Conservation (phyloP, 2,329 filamentous ascomycete genomes). For the Diaporthe destruens region DNA sequence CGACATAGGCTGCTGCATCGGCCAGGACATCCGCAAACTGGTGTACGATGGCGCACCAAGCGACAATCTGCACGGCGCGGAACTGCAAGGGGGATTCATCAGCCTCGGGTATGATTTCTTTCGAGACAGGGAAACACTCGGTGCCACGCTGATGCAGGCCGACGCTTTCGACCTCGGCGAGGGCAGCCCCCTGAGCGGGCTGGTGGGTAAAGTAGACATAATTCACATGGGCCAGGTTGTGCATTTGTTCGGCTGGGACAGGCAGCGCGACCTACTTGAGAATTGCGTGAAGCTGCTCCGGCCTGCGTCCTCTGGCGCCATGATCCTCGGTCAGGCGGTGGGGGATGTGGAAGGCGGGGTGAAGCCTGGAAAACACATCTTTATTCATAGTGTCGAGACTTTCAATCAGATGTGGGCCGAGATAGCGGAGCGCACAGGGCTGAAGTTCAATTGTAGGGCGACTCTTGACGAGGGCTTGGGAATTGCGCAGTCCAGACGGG, state of each 20-base stretch:
- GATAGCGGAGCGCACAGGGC: constrained; percentile 40
- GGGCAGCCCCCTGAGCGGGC: constrained; percentile 40
- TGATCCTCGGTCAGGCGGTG: constrained; percentile 40
- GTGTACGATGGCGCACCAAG: constrained; percentile 54
- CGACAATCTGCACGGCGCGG: constrained; percentile 53
- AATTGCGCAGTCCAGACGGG: constrained; percentile 5
- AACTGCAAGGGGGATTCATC: constrained; percentile 52
- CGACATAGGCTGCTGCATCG: constrained; percentile 60
- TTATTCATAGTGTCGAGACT: constrained; percentile 40
- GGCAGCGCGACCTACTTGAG: constrained; percentile 47
- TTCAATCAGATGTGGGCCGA: constrained; percentile 43
- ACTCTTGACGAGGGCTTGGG: constrained; percentile 29
- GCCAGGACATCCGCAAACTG: constrained; percentile 59
- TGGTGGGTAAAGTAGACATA: constrained; percentile 47
- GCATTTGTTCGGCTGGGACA: constrained; percentile 49
- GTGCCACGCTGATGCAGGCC: constrained; percentile 44
- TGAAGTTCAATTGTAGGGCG: constrained; percentile 24
- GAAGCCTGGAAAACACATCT: background rate
- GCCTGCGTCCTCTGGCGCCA: constrained; percentile 32
- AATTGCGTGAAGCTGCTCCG: constrained; percentile 47
- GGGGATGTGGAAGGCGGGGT: constrained; percentile 40
- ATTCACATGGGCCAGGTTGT: constrained; percentile 50
- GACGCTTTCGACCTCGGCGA: constrained; percentile 46
- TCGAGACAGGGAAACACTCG: constrained; percentile 46
- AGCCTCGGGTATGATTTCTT: constrained; percentile 54